Base-by-base conservation (phyloP, 1,284 basidiomycete species). In the Cystobasidium slooffiae region DNA sequence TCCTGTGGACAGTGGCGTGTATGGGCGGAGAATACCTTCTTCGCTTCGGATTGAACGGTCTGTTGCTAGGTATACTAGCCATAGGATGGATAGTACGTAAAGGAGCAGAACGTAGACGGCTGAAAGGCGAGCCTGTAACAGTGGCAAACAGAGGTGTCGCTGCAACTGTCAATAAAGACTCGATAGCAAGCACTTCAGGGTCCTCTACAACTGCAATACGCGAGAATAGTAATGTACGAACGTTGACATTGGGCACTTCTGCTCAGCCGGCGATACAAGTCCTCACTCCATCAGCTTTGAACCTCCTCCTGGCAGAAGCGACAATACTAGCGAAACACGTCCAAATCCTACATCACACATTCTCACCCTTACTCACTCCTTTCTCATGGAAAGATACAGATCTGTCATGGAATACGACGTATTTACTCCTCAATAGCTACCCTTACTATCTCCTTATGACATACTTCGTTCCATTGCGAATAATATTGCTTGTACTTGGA, bases 381-480 rank as follows among this genome's bases (percentile, higher is more conserved):
- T 75, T 80, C 49, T 75, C 76, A 16, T 67, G 76, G 52, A 74
- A 77, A 63, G 75, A 79, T 22, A 72, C 77, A 10, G 8, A 62
- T 8, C 55, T 78, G 39, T 75, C 77, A 20, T 66, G 74, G 24
- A 52, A 62, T 1, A 31, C 78, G 41, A 53, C 78, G n/a, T 66
- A 78, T 70, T 53, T 80, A 43, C 70, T 76, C 41, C 6, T 80
- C 49, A 80, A 79, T 8, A 77, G 77, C 22, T 80, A 80, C 67
- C 79, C 79, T 0, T 73, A 77, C 72, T 80, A 80, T 66, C 75
- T 80, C 56, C 39, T 68, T 58, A n/a, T 78, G 1, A 78, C 78
- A 4, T 76, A 64, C 62, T 49, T 77, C 51, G 65, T 79, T 31
- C 77, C 79, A 0, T 24, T 78, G 24, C 68, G 76, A 2, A 68